Conservation (phyloP, 1,139 yeast genomes). For the Candida gigantensis region DNA sequence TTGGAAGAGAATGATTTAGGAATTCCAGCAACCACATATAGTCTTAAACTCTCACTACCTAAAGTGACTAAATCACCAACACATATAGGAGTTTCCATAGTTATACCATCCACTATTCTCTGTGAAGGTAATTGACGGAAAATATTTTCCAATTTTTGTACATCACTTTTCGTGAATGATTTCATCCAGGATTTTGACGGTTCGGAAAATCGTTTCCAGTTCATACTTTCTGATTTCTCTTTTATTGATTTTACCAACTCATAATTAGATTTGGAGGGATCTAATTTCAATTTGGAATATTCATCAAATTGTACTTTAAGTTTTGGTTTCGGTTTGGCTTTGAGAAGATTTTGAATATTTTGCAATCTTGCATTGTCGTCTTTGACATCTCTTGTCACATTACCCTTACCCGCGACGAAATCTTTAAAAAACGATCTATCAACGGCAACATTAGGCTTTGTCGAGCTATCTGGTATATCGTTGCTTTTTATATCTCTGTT, state of each 20-base stretch:
- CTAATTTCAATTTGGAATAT: conserved; percentile 1
- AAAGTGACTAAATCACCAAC: conserved; percentile 45
- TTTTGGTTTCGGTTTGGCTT: background rate
- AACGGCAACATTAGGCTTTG: too few relatives aligned
- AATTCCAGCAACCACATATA: conserved; percentile 34
- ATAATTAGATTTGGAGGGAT: conserved; percentile 1
- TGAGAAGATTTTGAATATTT: background rate
- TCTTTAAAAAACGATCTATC: too few relatives aligned
- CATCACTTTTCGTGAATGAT: conserved; percentile 1
- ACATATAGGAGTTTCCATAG: conserved; percentile 25
- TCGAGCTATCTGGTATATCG: too few relatives aligned
- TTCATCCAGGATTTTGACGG: conserved; percentile 27
- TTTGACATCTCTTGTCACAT: too few relatives aligned
- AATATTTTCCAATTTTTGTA: conserved; percentile 11
- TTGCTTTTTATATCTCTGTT: too few relatives aligned
- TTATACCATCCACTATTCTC: conserved; percentile 28
- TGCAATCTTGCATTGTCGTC: background rate
- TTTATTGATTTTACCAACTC: conserved; percentile 2
- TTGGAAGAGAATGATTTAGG: conserved; percentile 30
- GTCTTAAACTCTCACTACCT: conserved; percentile 28
- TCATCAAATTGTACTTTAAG: background rate
- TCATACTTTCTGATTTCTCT: background rate
- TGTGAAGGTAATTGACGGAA: conserved; percentile 19
- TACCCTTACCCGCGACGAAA: too few relatives aligned
- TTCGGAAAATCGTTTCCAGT: conserved; percentile 16